Percentiles rank a stretch among this genome's conserved stretches.
Conservation (phyloP, 257 asterid genomes). For the Nicotiana otophora region DNA sequence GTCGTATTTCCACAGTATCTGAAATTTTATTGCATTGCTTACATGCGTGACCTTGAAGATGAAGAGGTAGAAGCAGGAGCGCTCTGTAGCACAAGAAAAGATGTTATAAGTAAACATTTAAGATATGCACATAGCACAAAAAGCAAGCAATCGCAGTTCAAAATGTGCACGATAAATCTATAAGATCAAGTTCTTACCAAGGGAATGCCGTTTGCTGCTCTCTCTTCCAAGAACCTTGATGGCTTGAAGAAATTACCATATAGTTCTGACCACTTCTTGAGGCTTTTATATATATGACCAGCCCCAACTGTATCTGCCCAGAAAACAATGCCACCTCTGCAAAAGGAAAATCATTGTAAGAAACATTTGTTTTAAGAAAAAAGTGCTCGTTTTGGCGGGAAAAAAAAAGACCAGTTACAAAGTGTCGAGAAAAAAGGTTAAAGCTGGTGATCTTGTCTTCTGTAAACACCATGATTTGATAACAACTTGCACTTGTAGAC, state of each 20-base stretch:
- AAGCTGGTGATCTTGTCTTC: neutral
- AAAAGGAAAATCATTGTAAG: slow-evolving; percentile 13
- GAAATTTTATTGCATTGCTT: neutral
- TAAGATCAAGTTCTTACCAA: slow-evolving; percentile 53
- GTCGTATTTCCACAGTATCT: neutral
- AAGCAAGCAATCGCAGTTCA: neutral
- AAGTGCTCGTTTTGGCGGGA: neutral
- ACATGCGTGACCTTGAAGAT: slow-evolving; percentile 64
- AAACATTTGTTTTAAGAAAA: neutral
- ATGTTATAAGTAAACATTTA: neutral
- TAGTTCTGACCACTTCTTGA: slow-evolving; percentile 61
- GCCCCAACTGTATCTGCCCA: slow-evolving; percentile 98
- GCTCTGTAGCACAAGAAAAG: slow-evolving; percentile 49
- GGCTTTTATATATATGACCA: slow-evolving; percentile 59
- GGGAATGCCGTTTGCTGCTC: slow-evolving; percentile 80
- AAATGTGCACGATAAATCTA: neutral
- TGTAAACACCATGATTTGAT: neutral
- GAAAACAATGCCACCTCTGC: slow-evolving; percentile 91
- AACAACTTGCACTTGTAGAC: neutral
- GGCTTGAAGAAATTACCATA: slow-evolving; percentile 82
- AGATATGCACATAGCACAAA: neutral
- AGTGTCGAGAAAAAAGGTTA: neutral
- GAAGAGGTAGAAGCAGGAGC: slow-evolving; percentile 52
- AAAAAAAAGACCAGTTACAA: neutral
- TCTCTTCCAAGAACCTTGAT: slow-evolving; percentile 73